Base-by-base conservation (phyloP, 805 yeast species). In the Saccharomyces cerevisiae region DNA sequence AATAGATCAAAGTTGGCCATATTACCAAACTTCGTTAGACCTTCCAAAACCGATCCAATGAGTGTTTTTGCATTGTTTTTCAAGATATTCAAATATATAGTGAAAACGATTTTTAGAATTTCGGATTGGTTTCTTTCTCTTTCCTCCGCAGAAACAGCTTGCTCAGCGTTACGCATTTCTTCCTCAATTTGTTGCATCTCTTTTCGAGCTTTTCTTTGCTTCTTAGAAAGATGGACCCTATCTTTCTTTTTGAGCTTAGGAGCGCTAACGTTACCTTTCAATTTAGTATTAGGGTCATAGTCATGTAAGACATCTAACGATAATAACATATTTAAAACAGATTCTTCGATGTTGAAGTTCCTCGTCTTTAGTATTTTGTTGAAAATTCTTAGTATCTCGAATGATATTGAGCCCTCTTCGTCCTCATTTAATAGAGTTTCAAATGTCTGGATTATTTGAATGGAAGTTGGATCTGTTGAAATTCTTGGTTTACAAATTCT, bases 1-100 rank as follows among this genome's bases (percentile, higher is more conserved):
- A 94, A 78, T 48, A 94, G 75, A 60, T 94, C 98, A 54, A 92
- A 82, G 66, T 94, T 94, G 26, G 95, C 90, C 83, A 91, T 84
- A 63, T 86, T 94, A 2, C 98, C 96, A 66, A 85, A 90, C 65
- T 82, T 82, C 1, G 97, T 87, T 54, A 94, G 73, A 2, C 98
- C 98, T 72, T 94, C 98, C 53, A 94, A 75, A 0, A 92, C 95
- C 0, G 92, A 78, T 6, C 95, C 96, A 76, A 89, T 83, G 52
- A 94, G 73, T 21, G 80, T 78, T 41, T 82, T 79, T 21, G 83
- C 79, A 48, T 81, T 77, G 17, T 78, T 78, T 67, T 80, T 85
- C 58, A 94, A 75, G 30, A 92, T 80, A 59, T 87, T 90, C 60
- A 94, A 73, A 67, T 94, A 94, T 22, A 89, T 70, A 0, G 85